Percentiles rank a stretch among this genome's conserved stretches.
These are phyloP conservation scores for Solanum aculeatissimum DNA, from an alignment of 305 asterid genomes.

Conservation along the genomic window DNA sequence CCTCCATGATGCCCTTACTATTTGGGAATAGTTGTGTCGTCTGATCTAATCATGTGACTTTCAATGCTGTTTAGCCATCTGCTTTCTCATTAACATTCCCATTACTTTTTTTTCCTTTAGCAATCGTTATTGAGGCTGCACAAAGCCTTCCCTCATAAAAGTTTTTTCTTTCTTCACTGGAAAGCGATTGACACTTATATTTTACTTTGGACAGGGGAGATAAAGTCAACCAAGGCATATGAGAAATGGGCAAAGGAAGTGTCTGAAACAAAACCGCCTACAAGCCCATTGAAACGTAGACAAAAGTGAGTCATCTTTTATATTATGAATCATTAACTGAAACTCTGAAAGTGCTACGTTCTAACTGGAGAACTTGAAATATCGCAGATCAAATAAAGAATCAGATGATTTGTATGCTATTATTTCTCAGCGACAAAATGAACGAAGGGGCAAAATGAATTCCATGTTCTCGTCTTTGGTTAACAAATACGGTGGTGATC, in stretches of 20 bases:
- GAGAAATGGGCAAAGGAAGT: conserved; percentile 70
- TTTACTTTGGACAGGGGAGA: conserved; percentile 35
- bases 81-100: neutral
- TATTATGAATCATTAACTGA: neutral
- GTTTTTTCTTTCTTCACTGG: neutral
- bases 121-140: neutral
- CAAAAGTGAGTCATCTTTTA: conserved; percentile 40
- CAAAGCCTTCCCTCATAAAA: neutral
- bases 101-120: neutral
- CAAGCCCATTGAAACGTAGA: conserved; percentile 47
- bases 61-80: neutral
- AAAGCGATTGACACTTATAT: neutral
- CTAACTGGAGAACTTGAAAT: neutral
- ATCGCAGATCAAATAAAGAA: conserved; percentile 41
- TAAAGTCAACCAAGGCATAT: conserved; percentile 56
- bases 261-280: conserved; percentile 70
- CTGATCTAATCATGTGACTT: neutral
- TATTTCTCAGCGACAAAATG: conserved; percentile 56
- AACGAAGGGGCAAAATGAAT: conserved; percentile 57
- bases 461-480: conserved; percentile 67
- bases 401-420: conserved; percentile 56
- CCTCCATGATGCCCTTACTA: neutral
- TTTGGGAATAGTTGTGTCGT: neutral
- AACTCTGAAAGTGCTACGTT: neutral
- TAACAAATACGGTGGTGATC: conserved; percentile 58